Conservation (phyloP, 75 land plant species). For the Sequoiadendron giganteum region DNA sequence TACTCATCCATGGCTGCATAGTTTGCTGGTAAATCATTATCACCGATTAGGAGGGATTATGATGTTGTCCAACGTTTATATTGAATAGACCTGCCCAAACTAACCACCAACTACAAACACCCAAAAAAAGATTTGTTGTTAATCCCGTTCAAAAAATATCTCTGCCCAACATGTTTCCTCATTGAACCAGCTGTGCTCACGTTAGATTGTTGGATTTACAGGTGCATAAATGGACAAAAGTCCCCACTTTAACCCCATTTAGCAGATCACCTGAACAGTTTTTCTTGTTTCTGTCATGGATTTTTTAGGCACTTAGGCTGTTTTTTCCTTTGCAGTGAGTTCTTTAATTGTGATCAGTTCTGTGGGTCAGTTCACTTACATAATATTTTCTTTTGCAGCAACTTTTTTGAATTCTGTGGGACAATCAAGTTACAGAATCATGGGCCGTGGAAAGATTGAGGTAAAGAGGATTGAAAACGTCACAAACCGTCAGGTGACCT, state of each 20-base stretch:
- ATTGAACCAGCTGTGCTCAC: not conserved
- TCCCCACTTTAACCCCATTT: not conserved
- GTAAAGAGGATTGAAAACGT: slow-evolving; percentile 16
- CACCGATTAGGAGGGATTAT: not conserved
- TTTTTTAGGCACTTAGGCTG: not conserved
- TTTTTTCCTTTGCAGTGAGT: too few species aligned
- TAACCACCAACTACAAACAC: not conserved
- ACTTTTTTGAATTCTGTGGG: not conserved
- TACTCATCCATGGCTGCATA: too few species aligned
- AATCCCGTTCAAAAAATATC: not conserved
- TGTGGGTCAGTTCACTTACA: too few species aligned
- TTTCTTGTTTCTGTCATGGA: not conserved
- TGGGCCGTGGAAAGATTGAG: slow-evolving; percentile 11
- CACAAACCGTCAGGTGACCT: slow-evolving; percentile 15
- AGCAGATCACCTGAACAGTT: not conserved
- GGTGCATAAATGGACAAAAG: not conserved
- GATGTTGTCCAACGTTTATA: not conserved
- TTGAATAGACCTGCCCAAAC: not conserved
- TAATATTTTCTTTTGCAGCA: not conserved
- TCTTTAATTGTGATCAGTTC: too few species aligned
- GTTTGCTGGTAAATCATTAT: not conserved
- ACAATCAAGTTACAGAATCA: not conserved
- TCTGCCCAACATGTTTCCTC: not conserved
- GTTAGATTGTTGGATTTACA: not conserved
- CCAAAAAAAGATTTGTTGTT: not conserved